phyloP scores from a whole-genome alignment of 106 monocot species.

The Phalaenopsis aphrodite region DNA sequence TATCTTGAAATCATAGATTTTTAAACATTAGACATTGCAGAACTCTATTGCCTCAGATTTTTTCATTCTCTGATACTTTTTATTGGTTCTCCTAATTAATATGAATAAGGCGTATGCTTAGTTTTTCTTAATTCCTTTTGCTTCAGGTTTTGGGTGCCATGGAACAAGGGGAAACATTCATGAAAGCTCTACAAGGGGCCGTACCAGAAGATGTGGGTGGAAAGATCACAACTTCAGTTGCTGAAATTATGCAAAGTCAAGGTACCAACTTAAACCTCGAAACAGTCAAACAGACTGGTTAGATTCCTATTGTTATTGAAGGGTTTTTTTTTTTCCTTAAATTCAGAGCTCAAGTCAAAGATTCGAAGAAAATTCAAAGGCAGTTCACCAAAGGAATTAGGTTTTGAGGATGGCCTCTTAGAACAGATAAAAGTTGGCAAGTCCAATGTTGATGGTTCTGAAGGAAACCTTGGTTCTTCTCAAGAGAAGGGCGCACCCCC shows the following conservation, averaged over 20 bases:
- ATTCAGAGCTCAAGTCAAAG: slow-evolving; percentile 33
- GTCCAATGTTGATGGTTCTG: slow-evolving; percentile 12
- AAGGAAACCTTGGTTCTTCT: slow-evolving; percentile 9
- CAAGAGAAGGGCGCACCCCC: slow-evolving; percentile 14
- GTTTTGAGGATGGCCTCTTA: slow-evolving; percentile 10
- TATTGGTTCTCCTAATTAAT: background rate
- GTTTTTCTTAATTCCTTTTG: background rate
- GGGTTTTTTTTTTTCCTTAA: background rate
- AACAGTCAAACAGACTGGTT: slow-evolving; percentile 34
- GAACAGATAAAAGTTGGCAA: slow-evolving; percentile 17
- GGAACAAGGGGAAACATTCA: slow-evolving; percentile 78
- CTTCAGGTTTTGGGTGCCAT: slow-evolving; percentile 69
- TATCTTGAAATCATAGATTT: background rate
- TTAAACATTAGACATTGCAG: background rate
- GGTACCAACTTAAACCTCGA: slow-evolving; percentile 46
- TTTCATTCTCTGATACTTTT: background rate
- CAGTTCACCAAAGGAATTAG: slow-evolving; percentile 17
- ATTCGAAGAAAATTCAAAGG: slow-evolving; percentile 31
- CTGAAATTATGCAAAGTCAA: slow-evolving; percentile 64
- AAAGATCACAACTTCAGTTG: slow-evolving; percentile 61
- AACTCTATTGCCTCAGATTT: background rate
- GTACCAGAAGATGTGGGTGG: slow-evolving; percentile 94
- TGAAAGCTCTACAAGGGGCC: slow-evolving; percentile 84
- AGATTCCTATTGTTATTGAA: slow-evolving; percentile 20
- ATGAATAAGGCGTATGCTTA: background rate